phyloP scores from a whole-genome alignment of 2,329 filamentous ascomycete genomes.

The Clonostachys solani region DNA sequence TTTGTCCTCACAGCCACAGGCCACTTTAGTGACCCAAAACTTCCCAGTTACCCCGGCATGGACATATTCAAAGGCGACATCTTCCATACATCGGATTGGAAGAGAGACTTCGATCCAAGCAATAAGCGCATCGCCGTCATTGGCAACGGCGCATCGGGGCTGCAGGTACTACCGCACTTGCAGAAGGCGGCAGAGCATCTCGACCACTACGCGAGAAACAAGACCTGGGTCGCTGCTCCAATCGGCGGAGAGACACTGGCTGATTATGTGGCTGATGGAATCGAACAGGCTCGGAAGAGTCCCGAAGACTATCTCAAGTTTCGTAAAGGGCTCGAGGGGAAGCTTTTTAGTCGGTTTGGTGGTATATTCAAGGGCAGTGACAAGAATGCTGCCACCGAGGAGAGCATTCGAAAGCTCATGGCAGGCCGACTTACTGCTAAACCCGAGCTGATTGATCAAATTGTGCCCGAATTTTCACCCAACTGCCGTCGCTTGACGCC shows the following conservation, averaged over 20 bases:
- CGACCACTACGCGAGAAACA: slow-evolving; percentile 33
- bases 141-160: slow-evolving; percentile 49
- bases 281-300: no score
- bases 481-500: not conserved
- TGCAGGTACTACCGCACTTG: slow-evolving; percentile 43
- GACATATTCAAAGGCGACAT: slow-evolving; percentile 39
- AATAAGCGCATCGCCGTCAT: slow-evolving; percentile 51
- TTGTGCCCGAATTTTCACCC: not conserved
- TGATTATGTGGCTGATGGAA: no score
- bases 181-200: slow-evolving; percentile 25
- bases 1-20: slow-evolving; percentile 6
- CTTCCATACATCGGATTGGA: slow-evolving; percentile 50
- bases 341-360: no score
- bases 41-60: slow-evolving; percentile 41
- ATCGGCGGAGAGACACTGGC: no score
- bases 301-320: no score
- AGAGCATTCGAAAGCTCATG: no score
- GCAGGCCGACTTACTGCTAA: no score
- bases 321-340: no score
- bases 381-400: no score
- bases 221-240: slow-evolving; percentile 27
- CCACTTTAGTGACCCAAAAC: slow-evolving; percentile 32
- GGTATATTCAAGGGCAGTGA: no score
- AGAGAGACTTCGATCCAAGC: slow-evolving; percentile 37
- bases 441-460: not conserved